Conservation (phyloP, 495 filamentous ascomycete genomes). For the Xylaria intraflava region DNA sequence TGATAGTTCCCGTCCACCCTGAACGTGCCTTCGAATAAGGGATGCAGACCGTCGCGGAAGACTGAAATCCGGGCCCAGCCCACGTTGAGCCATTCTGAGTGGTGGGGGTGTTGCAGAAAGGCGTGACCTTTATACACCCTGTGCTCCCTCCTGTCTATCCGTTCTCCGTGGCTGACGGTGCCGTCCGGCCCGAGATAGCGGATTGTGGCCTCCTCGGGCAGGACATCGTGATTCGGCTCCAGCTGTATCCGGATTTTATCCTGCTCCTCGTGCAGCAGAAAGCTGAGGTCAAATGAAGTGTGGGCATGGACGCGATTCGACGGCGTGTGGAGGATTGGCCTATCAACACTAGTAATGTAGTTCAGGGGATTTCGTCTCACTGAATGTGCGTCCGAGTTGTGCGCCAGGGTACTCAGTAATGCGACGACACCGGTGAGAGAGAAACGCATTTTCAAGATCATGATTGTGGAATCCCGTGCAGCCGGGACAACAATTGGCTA, state of each 20-base stretch:
- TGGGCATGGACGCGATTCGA: slow-evolving; percentile 71
- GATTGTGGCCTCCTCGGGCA: slow-evolving; percentile 67
- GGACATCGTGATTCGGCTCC: slow-evolving; percentile 88
- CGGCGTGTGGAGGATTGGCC: slow-evolving; percentile 69
- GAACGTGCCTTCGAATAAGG: slow-evolving; percentile 90
- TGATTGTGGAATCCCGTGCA: slow-evolving; percentile 14
- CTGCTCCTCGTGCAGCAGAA: slow-evolving; percentile 59
- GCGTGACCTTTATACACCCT: slow-evolving; percentile 78
- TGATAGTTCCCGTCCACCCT: slow-evolving; percentile 73
- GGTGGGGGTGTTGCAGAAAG: slow-evolving; percentile 55
- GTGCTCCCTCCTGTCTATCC: slow-evolving; percentile 62
- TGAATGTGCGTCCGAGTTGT: slow-evolving; percentile 54
- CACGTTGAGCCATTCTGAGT: slow-evolving; percentile 65
- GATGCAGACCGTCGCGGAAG: slow-evolving; percentile 63
- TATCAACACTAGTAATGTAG: slow-evolving; percentile 65
- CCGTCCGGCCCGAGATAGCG: slow-evolving; percentile 67
- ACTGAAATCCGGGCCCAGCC: slow-evolving; percentile 84
- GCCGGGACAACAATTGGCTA: slow-evolving; percentile 14
- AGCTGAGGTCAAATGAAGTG: slow-evolving; percentile 75
- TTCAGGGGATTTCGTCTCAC: slow-evolving; percentile 67
- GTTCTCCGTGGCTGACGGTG: slow-evolving; percentile 50
- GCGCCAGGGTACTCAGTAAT: slow-evolving; percentile 19
- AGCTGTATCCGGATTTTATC: slow-evolving; percentile 72
- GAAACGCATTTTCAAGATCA: slow-evolving; percentile 22
- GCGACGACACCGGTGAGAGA: slow-evolving; percentile 20